These are phyloP conservation scores for Paracorniculantispora psalliotae DNA, from an alignment of 2,329 filamentous ascomycete genomes.

Conservation along the genomic window DNA sequence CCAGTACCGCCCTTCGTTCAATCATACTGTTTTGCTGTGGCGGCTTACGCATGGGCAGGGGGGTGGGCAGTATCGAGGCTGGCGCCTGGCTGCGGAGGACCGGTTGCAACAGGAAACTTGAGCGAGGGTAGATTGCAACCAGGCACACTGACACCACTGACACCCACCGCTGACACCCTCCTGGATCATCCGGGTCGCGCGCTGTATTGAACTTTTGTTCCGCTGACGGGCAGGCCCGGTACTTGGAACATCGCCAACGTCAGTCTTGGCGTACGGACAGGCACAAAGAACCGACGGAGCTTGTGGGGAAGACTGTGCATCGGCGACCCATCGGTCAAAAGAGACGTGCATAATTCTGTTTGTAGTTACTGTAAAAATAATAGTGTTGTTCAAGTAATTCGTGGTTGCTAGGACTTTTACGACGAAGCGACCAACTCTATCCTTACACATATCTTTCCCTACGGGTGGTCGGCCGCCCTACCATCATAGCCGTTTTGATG, in stretches of 20 bases:
- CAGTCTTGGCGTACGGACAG: neutral
- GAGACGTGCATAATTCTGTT: neutral
- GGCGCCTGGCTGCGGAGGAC: neutral
- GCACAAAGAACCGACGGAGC: neutral
- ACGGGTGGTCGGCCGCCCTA: too few species aligned
- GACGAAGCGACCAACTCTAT: neutral
- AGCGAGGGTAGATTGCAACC: neutral
- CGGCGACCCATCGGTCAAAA: neutral
- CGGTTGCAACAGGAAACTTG: neutral
- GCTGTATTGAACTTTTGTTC: neutral
- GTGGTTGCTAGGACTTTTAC: too few species aligned
- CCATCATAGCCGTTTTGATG: neutral
- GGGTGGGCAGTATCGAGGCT: neutral
- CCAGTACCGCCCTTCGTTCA: constrained; percentile 9
- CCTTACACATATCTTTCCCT: too few species aligned
- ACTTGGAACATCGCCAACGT: neutral
- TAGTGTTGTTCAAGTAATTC: neutral
- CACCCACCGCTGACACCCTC: too few species aligned
- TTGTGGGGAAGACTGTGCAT: neutral
- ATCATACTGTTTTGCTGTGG: constrained; percentile 2
- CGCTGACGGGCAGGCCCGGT: neutral
- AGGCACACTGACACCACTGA: neutral
- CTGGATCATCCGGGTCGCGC: neutral
- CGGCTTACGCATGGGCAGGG: constrained; percentile 4
- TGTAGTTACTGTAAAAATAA: neutral